These are phyloP conservation scores for Odontarrhena argentea DNA, from an alignment of 345 rosid genomes.

Conservation along the genomic window DNA sequence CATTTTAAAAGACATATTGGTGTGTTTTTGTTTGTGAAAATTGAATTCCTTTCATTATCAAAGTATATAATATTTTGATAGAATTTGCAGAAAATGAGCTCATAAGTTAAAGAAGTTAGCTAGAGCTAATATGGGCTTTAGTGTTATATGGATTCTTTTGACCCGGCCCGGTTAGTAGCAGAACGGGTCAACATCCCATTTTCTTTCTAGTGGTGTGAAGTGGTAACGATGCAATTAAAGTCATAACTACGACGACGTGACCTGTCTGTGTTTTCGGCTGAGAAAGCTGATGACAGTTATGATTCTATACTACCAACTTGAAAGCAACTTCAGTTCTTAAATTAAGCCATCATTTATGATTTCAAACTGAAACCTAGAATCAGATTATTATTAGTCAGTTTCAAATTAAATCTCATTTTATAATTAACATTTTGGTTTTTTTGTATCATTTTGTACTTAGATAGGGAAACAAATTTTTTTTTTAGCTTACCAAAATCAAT, in stretches of 20 bases:
- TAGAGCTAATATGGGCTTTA: not conserved
- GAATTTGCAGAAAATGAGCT: conserved; percentile 9
- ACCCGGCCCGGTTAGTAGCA: not conserved
- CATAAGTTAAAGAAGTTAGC: not conserved
- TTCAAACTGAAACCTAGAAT: not conserved
- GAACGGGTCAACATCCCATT: not conserved
- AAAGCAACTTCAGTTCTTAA: not conserved
- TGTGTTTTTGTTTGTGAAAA: conserved; percentile 4
- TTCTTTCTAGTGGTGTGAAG: conserved; percentile 15
- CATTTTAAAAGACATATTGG: conserved; percentile 2
- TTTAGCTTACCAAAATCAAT: too few species aligned
- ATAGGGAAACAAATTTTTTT: too few species aligned
- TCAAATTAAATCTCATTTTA: too few species aligned
- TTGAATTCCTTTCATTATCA: not conserved
- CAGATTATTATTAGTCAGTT: not conserved
- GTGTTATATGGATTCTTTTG: not conserved
- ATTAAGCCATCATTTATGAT: conserved; percentile 6
- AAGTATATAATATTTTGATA: not conserved
- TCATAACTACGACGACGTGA: conserved; percentile 31
- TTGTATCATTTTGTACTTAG: too few species aligned
- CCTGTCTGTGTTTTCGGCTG: conserved; percentile 26
- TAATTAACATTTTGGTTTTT: too few species aligned
- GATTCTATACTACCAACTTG: conserved; percentile 10
- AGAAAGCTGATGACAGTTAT: conserved; percentile 19
- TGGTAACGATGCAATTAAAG: conserved; percentile 20